Evolutionary conservation across 208 protist species (phyloP).

Genomic region (Trypanosoma brucei): DNA sequence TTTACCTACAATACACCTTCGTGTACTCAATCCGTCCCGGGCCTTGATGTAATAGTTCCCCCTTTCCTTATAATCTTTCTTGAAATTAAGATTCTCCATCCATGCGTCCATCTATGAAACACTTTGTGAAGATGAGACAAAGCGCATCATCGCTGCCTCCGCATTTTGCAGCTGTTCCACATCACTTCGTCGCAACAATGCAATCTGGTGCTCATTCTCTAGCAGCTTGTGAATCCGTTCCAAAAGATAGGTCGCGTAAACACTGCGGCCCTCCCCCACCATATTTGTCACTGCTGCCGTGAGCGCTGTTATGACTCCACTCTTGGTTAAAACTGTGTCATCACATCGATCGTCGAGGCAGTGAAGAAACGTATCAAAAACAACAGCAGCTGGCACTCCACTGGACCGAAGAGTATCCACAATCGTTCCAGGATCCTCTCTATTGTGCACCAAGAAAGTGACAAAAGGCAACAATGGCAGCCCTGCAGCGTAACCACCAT

Average conservation of each 20-base stretch:
- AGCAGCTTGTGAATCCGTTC: slow-evolving; percentile 61
- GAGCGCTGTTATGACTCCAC: slow-evolving; percentile 35
- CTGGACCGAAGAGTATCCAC: slow-evolving; percentile 32
- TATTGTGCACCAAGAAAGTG: slow-evolving; percentile 53
- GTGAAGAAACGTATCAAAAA: slow-evolving; percentile 54
- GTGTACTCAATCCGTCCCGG: too few relatives aligned
- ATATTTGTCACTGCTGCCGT: slow-evolving; percentile 31
- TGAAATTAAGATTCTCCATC: not conserved
- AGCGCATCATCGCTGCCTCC: slow-evolving; percentile 24
- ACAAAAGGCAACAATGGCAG: slow-evolving; percentile 68
- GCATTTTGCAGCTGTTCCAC: slow-evolving; percentile 28
- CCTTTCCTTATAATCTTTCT: too few relatives aligned
- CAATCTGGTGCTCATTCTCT: slow-evolving; percentile 31
- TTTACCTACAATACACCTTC: too few relatives aligned
- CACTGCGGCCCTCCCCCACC: slow-evolving; percentile 26
- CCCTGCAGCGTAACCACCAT: slow-evolving; percentile 47
- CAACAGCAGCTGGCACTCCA: slow-evolving; percentile 34
- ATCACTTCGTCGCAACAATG: slow-evolving; percentile 31
- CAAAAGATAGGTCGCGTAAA: slow-evolving; percentile 53
- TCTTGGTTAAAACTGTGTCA: slow-evolving; percentile 26
- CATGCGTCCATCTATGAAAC: not conserved
- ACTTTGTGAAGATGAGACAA: slow-evolving; percentile 2
- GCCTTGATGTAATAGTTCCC: too few relatives aligned
- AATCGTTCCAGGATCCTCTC: slow-evolving; percentile 19
- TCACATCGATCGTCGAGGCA: slow-evolving; percentile 37